Evolutionary conservation across 495 filamentous ascomycete genomes (phyloP).

Genomic region (Trichoderma gamsii): DNA sequence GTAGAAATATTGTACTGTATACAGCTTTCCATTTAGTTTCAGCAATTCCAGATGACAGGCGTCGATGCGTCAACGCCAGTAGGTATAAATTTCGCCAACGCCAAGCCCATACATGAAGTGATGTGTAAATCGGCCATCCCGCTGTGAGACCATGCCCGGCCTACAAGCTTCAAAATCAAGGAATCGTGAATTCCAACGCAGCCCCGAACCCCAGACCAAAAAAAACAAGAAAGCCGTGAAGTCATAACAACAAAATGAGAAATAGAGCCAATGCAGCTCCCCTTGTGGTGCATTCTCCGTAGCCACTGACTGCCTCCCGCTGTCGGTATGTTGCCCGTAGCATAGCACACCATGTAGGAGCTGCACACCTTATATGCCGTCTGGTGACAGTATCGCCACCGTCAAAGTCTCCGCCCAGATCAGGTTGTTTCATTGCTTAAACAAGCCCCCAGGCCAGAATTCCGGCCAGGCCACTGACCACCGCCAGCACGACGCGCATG

Average conservation of each 20-base stretch:
- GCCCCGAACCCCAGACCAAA: not conserved
- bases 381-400: not conserved
- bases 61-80: not conserved
- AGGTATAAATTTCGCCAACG: not conserved
- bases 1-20: no score
- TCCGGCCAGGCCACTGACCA: not conserved
- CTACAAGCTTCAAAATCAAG: not conserved
- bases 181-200: not conserved
- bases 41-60: no score
- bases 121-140: not conserved
- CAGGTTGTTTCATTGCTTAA: not conserved
- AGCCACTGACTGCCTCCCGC: no score
- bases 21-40: no score
- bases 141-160: not conserved
- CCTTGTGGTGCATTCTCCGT: no score
- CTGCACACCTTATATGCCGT: no score
- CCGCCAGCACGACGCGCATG: constrained; percentile 2
- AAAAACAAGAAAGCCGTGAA: not conserved
- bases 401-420: not conserved
- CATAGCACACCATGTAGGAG: no score
- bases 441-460: constrained; percentile 11
- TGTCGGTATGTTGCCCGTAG: no score
- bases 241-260: not conserved
- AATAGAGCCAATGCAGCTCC: not conserved
- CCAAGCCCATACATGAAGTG: not conserved